These are phyloP conservation scores for Cichorium intybus DNA, from an alignment of 140 eudicot genomes.

Conservation along the genomic window DNA sequence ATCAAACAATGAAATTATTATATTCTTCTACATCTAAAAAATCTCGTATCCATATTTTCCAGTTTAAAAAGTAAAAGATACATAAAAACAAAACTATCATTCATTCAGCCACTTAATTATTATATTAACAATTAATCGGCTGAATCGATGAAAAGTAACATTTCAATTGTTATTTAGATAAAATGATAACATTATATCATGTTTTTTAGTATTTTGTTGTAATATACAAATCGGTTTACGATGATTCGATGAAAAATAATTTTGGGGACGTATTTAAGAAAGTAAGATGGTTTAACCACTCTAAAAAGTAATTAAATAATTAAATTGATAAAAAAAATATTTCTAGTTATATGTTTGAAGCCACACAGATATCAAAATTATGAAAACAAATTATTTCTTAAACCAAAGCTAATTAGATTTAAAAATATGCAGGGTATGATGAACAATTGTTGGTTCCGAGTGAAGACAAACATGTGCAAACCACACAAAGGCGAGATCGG, in stretches of 20 bases:
- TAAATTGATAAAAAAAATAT: too few relatives aligned
- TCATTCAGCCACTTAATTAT: too few relatives aligned
- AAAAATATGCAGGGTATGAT: constrained; percentile 79
- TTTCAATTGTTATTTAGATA: too few relatives aligned
- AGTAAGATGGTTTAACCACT: too few relatives aligned
- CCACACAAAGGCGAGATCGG: constrained; percentile 95
- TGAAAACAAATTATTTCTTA: not conserved
- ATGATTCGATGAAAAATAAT: not conserved
- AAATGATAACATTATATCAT: not conserved
- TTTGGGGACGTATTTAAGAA: too few relatives aligned
- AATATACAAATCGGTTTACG: too few relatives aligned
- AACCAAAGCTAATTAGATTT: not conserved
- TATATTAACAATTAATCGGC: not conserved
- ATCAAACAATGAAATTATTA: too few relatives aligned
- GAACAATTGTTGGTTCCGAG: constrained; percentile 98
- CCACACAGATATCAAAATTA: not conserved
- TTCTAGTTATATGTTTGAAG: not conserved
- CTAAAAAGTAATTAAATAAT: too few relatives aligned
- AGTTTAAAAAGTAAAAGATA: too few relatives aligned
- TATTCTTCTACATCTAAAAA: too few relatives aligned
- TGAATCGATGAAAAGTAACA: too few relatives aligned
- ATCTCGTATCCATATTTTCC: too few relatives aligned
- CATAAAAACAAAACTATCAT: not conserved
- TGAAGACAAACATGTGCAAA: constrained; percentile 86
- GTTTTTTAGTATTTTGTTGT: not conserved